These are phyloP conservation scores for Nicotiana benthamiana DNA, from an alignment of 257 asterid species.

Conservation along the genomic window DNA sequence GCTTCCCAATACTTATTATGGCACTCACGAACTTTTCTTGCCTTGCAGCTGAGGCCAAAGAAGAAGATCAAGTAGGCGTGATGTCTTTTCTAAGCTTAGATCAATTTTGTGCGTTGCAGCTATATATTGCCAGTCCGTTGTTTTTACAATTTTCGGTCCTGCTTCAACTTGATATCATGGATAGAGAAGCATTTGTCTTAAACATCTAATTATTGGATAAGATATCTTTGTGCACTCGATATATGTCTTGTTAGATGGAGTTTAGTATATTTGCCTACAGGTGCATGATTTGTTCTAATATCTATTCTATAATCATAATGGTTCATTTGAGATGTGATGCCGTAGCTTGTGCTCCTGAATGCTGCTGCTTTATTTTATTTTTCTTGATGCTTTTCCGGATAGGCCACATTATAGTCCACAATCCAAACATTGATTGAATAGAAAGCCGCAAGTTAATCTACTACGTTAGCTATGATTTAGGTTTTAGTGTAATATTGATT, in stretches of 20 bases:
- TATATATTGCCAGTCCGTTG: background rate
- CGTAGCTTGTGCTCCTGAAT: background rate
- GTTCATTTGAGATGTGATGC: background rate
- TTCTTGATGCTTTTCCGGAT: background rate
- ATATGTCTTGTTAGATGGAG: background rate
- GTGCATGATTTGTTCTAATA: background rate
- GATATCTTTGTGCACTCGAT: background rate
- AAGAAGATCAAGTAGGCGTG: conserved; percentile 60
- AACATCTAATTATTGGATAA: background rate
- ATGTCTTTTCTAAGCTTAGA: background rate
- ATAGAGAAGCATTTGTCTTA: background rate
- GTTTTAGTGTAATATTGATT: background rate
- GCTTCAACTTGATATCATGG: background rate
- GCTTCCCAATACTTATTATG: background rate
- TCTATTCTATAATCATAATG: background rate
- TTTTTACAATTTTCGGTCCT: background rate
- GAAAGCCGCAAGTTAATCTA: background rate
- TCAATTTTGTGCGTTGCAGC: background rate
- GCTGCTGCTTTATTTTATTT: background rate
- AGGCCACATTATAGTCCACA: background rate
- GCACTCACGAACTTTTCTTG: background rate
- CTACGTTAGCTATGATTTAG: background rate
- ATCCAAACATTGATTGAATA: background rate
- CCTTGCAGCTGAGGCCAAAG: conserved; percentile 58
- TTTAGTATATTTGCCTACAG: background rate